Base-by-base conservation (phyloP, 2,329 filamentous ascomycete genomes). In the Pseudopithomyces chartarum region DNA sequence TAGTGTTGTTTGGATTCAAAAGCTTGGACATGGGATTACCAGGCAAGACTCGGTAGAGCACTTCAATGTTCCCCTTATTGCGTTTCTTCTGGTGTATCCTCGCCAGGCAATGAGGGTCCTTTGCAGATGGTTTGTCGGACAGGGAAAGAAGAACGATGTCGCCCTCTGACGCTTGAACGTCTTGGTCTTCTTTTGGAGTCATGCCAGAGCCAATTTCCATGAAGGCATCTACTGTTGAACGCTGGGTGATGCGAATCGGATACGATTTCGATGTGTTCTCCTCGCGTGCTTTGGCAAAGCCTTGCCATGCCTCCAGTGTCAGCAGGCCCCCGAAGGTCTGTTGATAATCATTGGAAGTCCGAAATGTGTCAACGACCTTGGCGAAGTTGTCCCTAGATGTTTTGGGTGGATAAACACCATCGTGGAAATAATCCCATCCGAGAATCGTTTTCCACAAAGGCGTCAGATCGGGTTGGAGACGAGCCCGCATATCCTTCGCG, bases 291-390 rank as follows among this genome's bases (percentile, higher is more conserved):
- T 92, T 93, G 49, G 96, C 88, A 73, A 99, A 95, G 4, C 91
- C 90, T 71, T 96, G 90, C 95, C 95, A 99, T 29, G 94, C 94
- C 80, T 99, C 95, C 23, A 96, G 89, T 29, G 95, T 87, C 33
- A 99, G 83, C 20, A 99, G 82, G 6, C 94, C 93, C 63, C 96
- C 88, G 75, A 99, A 99, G 0, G 92, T 97, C 57, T 86, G 83
- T 73, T 96, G 91, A 73, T 99, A 99, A 48, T 90, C 87, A 42
- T 80, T 79, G 0, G 92, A 90, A 64, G 92, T 88, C 26, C 81
- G 76, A 76, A 97, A 99, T 0, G 86, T 86, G 59, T 91, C 89
- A 5, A 89, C 87, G 11, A 99, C 94, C 52, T 86, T 82, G 45
- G 84, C 86, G 69, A 94, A 96, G 43, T 86, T 83, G 46, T 88